Conservation (phyloP, 2,329 filamentous ascomycete species). For the Calonectria hawksworthii region DNA sequence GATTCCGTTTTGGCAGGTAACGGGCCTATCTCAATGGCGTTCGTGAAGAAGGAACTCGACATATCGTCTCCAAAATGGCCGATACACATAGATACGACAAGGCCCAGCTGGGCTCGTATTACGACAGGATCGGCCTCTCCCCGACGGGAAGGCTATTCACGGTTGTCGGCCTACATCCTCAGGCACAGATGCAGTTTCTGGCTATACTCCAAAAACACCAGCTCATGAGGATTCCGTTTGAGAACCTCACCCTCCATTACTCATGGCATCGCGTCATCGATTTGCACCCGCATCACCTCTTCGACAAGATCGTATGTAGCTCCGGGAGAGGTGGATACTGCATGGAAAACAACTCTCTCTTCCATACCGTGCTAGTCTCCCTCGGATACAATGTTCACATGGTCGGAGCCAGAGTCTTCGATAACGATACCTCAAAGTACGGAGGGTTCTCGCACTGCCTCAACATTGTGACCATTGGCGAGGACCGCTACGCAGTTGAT, state of each 20-base stretch:
- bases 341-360: slow-evolving; percentile 30
- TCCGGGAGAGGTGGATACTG: slow-evolving; percentile 27
- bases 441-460: slow-evolving; percentile 64
- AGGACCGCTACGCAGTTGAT: slow-evolving; percentile 65
- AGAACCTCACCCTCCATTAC: slow-evolving; percentile 29
- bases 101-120: not conserved
- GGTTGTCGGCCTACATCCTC: not conserved
- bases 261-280: slow-evolving; percentile 14
- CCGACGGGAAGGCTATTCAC: not conserved
- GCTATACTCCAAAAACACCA: slow-evolving; percentile 23
- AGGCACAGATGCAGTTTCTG: not conserved
- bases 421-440: slow-evolving; percentile 4
- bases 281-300: slow-evolving; percentile 11
- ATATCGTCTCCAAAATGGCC: not conserved
- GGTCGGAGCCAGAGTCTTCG: slow-evolving; percentile 59
- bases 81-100: not conserved
- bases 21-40: not conserved
- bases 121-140: not conserved
- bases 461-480: slow-evolving; percentile 67
- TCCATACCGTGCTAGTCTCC: slow-evolving; percentile 55
- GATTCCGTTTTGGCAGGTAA: not conserved
- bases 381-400: slow-evolving; percentile 65
- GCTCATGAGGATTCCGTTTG: slow-evolving; percentile 26
- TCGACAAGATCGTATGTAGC: slow-evolving; percentile 17
- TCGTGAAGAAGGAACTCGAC: not conserved